Percentiles rank a stretch among this genome's conserved stretches.
These are phyloP conservation scores for Sarcomyxa edulis DNA, from an alignment of 768 basidiomycete species.

Conservation along the genomic window DNA sequence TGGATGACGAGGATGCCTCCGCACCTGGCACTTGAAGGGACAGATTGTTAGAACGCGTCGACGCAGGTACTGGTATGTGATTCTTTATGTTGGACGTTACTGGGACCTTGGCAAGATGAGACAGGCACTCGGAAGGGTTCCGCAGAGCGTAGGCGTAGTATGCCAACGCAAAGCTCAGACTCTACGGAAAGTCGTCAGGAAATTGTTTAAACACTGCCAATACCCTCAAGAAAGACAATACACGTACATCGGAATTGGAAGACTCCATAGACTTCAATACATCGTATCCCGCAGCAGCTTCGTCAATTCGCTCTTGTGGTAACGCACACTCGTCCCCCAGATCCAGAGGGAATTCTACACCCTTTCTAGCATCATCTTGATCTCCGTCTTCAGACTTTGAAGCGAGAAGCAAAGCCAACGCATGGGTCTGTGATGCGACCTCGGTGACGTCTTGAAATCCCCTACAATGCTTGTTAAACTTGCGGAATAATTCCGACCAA, in stretches of 20 bases:
- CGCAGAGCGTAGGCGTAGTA: constrained; percentile 80
- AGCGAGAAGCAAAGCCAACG: constrained; percentile 51
- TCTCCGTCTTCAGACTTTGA: constrained; percentile 49
- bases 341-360: constrained; percentile 31
- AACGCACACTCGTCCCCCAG: constrained; percentile 57
- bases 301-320: constrained; percentile 49
- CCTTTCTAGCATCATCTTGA: constrained; percentile 35
- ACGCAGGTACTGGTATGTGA: constrained; percentile 40
- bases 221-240: constrained; percentile 1
- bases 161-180: constrained; percentile 61
- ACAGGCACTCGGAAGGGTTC: constrained; percentile 57
- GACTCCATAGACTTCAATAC: constrained; percentile 43
- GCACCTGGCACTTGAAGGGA: constrained; percentile 27
- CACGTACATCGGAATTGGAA: constrained; percentile 55
- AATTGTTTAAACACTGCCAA: constrained; percentile 4
- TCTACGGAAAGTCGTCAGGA: constrained; percentile 33
- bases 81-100: constrained; percentile 48
- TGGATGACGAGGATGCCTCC: constrained; percentile 40
- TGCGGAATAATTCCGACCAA: constrained; percentile 79
- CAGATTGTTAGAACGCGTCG: constrained; percentile 34
- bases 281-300: constrained; percentile 51
- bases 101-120: constrained; percentile 49
- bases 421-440: constrained; percentile 63
- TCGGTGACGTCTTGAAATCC: constrained; percentile 58
- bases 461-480: constrained; percentile 80